Conservation (phyloP, 495 filamentous ascomycete genomes). For the Neurospora hispaniola region DNA sequence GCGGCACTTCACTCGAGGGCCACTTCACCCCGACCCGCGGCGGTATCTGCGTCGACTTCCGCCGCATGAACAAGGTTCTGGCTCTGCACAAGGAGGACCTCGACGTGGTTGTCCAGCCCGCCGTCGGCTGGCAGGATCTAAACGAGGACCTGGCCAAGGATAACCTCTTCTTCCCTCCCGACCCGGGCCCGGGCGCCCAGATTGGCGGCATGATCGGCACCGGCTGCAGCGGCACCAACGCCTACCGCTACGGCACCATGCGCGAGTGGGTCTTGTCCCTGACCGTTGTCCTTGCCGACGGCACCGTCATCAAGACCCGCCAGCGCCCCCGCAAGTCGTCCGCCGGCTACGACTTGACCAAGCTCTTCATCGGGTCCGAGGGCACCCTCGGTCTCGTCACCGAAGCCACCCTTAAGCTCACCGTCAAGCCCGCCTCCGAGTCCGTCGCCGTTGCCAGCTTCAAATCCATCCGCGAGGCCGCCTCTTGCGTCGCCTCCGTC, state of each 20-base stretch:
- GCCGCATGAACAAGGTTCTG: constrained; percentile 64
- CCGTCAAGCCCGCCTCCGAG: constrained; percentile 62
- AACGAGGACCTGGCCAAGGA: constrained; percentile 61
- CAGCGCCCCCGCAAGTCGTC: constrained; percentile 67
- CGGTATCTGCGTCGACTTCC: constrained; percentile 70
- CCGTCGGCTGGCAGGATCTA: constrained; percentile 66
- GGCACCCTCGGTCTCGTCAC: constrained; percentile 72
- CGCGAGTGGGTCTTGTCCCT: constrained; percentile 87
- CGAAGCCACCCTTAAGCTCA: constrained; percentile 69
- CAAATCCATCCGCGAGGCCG: constrained; percentile 63
- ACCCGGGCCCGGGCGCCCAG: constrained; percentile 73
- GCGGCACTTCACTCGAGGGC: constrained; percentile 71
- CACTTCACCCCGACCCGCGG: constrained; percentile 66
- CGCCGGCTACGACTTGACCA: constrained; percentile 80
- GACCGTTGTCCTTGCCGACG: constrained; percentile 88
- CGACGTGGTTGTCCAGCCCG: constrained; percentile 74
- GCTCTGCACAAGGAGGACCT: constrained; percentile 61
- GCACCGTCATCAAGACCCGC: constrained; percentile 80
- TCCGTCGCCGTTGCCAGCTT: constrained; percentile 84
- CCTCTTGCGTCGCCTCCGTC: constrained; percentile 67
- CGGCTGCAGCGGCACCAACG: constrained; percentile 87
- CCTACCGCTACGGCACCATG: constrained; percentile 93
- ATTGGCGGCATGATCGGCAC: constrained; percentile 97
- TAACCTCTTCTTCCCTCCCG: constrained; percentile 72
- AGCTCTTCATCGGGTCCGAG: constrained; percentile 69